Conservation (phyloP, 2,329 filamentous ascomycete species). For the Cladosporium sp. region DNA sequence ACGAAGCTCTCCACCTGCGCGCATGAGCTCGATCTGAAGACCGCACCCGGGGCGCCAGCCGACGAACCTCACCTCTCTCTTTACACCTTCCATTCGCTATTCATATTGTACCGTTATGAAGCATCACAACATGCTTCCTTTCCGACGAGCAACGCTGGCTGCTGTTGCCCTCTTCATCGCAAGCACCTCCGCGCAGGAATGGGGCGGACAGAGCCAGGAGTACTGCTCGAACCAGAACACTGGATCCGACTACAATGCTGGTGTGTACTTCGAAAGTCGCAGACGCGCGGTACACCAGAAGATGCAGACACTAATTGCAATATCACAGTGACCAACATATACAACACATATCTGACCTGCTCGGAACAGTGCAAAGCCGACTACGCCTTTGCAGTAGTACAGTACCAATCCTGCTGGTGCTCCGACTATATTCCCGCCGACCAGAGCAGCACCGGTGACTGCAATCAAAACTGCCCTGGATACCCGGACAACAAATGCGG, state of each 20-base stretch:
- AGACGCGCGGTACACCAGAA: neutral
- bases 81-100: neutral
- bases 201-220: constrained; percentile 27
- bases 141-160: constrained; percentile 15
- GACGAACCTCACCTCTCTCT: neutral
- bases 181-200: constrained; percentile 7
- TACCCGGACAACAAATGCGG: constrained; percentile 65
- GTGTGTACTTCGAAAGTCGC: constrained; percentile 28
- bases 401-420: constrained; percentile 68
- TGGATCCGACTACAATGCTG: constrained; percentile 29
- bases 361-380: constrained; percentile 52
- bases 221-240: constrained; percentile 47
- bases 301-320: neutral
- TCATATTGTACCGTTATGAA: constrained; percentile 14
- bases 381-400: constrained; percentile 66
- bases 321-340: constrained; percentile 32
- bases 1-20: neutral
- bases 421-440: constrained; percentile 60
- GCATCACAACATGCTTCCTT: constrained; percentile 26
- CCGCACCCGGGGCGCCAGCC: neutral
- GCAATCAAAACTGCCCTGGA: constrained; percentile 62
- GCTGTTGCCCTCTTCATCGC: constrained; percentile 14
- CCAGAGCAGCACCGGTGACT: constrained; percentile 42
- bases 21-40: constrained; percentile 6
- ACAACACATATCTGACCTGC: constrained; percentile 68